Evolutionary conservation across 1,284 basidiomycete genomes (phyloP).

Genomic region (Ganoderma resinaceum): DNA sequence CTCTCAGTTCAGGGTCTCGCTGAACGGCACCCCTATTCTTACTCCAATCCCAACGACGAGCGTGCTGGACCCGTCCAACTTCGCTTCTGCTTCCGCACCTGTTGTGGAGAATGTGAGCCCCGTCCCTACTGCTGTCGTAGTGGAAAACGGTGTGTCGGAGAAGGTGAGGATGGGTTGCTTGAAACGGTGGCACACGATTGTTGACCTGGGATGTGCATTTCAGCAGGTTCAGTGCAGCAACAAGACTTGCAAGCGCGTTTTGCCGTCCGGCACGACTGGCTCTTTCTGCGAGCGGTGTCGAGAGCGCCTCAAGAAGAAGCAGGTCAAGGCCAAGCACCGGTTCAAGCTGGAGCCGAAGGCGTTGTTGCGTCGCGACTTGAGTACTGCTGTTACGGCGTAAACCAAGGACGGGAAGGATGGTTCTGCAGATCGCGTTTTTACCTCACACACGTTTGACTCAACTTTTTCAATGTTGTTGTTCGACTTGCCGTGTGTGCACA

Average conservation of each 20-base stretch:
- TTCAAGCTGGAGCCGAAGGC: slow-evolving; percentile 51
- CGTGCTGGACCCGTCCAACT: not conserved
- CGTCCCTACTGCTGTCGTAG: not conserved
- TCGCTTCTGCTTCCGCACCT: not conserved
- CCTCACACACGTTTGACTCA: not conserved
- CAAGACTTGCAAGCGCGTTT: slow-evolving; percentile 41
- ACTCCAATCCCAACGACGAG: slow-evolving; percentile 1
- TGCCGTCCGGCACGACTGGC: slow-evolving; percentile 37
- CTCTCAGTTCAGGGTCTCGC: slow-evolving; percentile 18
- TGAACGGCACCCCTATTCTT: slow-evolving; percentile 1
- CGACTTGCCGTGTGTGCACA: not conserved
- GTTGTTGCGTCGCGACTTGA: slow-evolving; percentile 21
- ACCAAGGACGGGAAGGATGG: not conserved
- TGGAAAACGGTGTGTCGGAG: not conserved
- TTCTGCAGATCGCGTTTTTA: not conserved
- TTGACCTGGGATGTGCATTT: not conserved
- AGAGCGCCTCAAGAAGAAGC: slow-evolving; percentile 51
- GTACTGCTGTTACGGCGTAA: not conserved
- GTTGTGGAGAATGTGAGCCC: not conserved
- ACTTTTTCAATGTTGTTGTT: not conserved
- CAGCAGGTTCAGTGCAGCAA: slow-evolving; percentile 36
- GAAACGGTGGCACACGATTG: not conserved
- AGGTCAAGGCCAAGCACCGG: slow-evolving; percentile 49
- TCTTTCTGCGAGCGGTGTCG: slow-evolving; percentile 53
- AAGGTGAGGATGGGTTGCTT: slow-evolving; percentile 4